Evolutionary conservation across 2,329 filamentous ascomycete species (phyloP).

Genomic region (Trichophyton schoenleinii): DNA sequence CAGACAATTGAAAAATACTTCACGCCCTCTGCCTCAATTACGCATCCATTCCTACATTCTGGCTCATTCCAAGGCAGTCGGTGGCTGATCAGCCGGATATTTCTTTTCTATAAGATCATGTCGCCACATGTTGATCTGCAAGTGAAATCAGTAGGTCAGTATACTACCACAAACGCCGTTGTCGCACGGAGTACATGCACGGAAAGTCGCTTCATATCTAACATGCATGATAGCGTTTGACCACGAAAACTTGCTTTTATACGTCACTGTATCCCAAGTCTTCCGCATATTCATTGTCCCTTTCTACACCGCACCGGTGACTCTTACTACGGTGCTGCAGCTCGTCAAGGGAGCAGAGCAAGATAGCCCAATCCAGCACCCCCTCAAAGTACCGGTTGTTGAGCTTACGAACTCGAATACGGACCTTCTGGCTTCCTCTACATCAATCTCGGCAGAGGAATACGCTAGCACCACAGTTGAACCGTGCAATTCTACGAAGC

Average conservation of each 20-base stretch:
- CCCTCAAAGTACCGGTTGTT: neutral
- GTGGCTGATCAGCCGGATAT: slow-evolving; percentile 55
- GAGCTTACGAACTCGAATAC: neutral
- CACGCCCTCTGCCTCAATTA: slow-evolving; percentile 57
- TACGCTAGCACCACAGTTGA: neutral
- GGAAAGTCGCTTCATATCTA: neutral
- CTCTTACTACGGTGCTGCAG: slow-evolving; percentile 52
- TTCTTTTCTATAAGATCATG: slow-evolving; percentile 74
- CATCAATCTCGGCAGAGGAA: neutral
- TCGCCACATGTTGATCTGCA: slow-evolving; percentile 58
- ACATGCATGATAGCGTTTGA: slow-evolving; percentile 50
- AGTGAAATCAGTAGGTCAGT: slow-evolving; percentile 48
- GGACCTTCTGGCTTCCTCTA: neutral
- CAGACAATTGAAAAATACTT: slow-evolving; percentile 60
- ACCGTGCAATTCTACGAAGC: slow-evolving; percentile 9
- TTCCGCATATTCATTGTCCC: slow-evolving; percentile 70
- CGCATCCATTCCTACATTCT: slow-evolving; percentile 66
- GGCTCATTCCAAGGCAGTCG: slow-evolving; percentile 49
- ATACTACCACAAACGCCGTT: slow-evolving; percentile 2
- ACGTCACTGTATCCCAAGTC: slow-evolving; percentile 59
- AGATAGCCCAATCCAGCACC: slow-evolving; percentile 5
- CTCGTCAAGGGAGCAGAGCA: slow-evolving; percentile 26
- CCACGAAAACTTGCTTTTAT: slow-evolving; percentile 52
- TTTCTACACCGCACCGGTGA: slow-evolving; percentile 56
- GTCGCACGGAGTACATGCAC: neutral